Conservation (phyloP, 345 rosid genomes). For the Arabidopsis arenosa region DNA sequence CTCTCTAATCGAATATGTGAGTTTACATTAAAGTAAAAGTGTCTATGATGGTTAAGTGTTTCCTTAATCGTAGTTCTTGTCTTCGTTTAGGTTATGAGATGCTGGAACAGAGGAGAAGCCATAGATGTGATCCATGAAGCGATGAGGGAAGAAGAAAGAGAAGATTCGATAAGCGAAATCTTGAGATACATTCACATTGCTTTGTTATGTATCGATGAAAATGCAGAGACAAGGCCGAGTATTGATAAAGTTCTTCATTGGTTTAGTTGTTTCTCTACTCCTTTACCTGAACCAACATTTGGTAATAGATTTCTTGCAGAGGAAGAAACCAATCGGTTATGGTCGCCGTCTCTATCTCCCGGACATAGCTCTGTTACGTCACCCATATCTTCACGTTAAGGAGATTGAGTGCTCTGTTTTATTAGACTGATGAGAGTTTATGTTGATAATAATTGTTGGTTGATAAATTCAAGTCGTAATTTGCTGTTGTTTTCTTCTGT, state of each 20-base stretch:
- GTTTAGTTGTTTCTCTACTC: constrained; percentile 34
- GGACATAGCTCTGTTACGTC: constrained; percentile 21
- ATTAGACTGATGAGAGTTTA: background rate
- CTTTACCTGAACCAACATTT: constrained; percentile 27
- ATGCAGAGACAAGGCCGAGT: constrained; percentile 35
- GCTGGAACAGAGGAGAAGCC: constrained; percentile 33
- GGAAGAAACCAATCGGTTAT: constrained; percentile 17
- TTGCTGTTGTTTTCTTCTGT: background rate
- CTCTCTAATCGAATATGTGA: constrained; percentile 16
- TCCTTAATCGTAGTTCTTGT: background rate
- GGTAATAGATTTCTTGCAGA: constrained; percentile 7
- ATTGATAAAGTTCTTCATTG: constrained; percentile 33
- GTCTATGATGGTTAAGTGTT: background rate
- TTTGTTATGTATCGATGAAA: constrained; percentile 24
- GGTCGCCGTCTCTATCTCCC: background rate
- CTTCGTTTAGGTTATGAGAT: constrained; percentile 2
- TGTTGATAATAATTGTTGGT: background rate
- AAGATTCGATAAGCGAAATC: constrained; percentile 25
- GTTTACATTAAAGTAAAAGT: background rate
- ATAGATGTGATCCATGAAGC: constrained; percentile 28
- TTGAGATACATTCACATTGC: constrained; percentile 42
- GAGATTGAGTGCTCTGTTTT: background rate
- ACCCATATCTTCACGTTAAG: constrained; percentile 12
- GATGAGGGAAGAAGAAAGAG: constrained; percentile 20
- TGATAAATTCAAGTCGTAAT: background rate